Evolutionary conservation across 768 basidiomycete species (phyloP).

Genomic region (Rickenella mellea): DNA sequence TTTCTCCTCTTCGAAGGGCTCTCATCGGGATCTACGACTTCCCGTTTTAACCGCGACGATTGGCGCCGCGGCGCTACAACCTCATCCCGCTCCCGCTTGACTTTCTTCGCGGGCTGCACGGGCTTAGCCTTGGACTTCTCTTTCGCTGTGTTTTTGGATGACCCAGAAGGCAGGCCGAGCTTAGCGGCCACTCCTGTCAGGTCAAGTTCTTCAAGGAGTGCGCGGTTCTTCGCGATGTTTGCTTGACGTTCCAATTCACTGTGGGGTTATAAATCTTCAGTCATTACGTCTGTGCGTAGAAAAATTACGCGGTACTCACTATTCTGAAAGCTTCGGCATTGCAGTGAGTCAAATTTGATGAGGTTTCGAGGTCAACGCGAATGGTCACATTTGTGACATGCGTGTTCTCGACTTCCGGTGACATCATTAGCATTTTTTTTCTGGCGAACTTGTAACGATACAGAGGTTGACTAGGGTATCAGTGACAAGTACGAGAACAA

Average conservation of each 20-base stretch:
- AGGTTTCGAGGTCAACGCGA: too few species aligned
- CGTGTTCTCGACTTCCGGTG: too few species aligned
- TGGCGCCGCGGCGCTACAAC: constrained; percentile 48
- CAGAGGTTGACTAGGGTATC: too few species aligned
- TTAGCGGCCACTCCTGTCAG: constrained; percentile 45
- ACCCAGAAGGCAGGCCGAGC: constrained; percentile 34
- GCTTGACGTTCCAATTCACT: constrained; percentile 69
- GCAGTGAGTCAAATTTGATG: too few species aligned
- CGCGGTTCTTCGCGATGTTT: constrained; percentile 75
- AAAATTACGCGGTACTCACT: constrained; percentile 25
- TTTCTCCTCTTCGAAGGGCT: constrained; percentile 52
- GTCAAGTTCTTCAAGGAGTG: constrained; percentile 62
- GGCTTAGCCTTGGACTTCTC: constrained; percentile 50
- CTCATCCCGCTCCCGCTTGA: constrained; percentile 36
- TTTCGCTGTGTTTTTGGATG: constrained; percentile 17
- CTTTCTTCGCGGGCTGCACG: constrained; percentile 44
- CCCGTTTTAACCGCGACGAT: constrained; percentile 50
- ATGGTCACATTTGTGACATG: too few species aligned
- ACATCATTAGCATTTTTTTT: too few species aligned
- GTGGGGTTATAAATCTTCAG: constrained; percentile 14
- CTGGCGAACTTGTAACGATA: too few species aligned
- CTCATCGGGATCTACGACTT: constrained; percentile 49
- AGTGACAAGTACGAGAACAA: too few species aligned
- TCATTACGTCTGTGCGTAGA: not conserved
- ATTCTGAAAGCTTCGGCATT: constrained; percentile 42